phyloP scores from a whole-genome alignment of 495 filamentous ascomycete genomes.

The Trichoderma erinaceum region DNA sequence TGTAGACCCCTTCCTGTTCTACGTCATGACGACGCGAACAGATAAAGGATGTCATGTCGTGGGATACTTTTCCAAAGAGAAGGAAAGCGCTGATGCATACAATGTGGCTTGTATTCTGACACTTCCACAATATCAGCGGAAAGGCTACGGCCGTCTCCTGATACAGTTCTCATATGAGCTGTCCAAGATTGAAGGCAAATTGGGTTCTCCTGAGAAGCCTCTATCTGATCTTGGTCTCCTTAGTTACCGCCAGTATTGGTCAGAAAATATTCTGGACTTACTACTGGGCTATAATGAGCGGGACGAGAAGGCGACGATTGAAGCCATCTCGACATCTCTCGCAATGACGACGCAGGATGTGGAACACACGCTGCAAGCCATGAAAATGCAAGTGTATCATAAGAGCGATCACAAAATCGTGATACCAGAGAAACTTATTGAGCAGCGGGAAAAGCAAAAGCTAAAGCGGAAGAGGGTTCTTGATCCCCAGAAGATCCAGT shows the following conservation, averaged over 20 bases:
- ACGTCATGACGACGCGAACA: slow-evolving; percentile 89
- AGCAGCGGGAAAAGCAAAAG: slow-evolving; percentile 71
- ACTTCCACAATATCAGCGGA: slow-evolving; percentile 89
- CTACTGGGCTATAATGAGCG: slow-evolving; percentile 56
- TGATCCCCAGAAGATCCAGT: slow-evolving; percentile 70
- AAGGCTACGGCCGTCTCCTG: slow-evolving; percentile 84
- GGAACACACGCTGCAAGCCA: slow-evolving; percentile 81
- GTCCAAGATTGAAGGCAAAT: slow-evolving; percentile 86
- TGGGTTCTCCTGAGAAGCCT: slow-evolving; percentile 93
- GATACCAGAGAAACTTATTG: slow-evolving; percentile 59
- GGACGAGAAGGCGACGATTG: slow-evolving; percentile 69
- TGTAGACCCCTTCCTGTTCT: slow-evolving; percentile 97
- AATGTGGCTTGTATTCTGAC: slow-evolving; percentile 98
- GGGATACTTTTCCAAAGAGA: slow-evolving; percentile 97
- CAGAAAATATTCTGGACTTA: slow-evolving; percentile 82
- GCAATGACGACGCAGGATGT: slow-evolving; percentile 96
- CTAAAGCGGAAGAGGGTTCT: slow-evolving; percentile 65
- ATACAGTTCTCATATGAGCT: slow-evolving; percentile 99
- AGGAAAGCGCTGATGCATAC: slow-evolving; percentile 91
- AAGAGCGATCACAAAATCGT: slow-evolving; percentile 93
- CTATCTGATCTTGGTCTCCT: slow-evolving; percentile 88
- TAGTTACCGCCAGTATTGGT: slow-evolving; percentile 94
- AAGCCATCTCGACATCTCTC: slow-evolving; percentile 67
- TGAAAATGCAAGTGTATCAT: slow-evolving; percentile 91
- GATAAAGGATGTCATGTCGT: slow-evolving; percentile 87